phyloP scores from a whole-genome alignment of 768 basidiomycete species.

The Tephrocybe sp. region DNA sequence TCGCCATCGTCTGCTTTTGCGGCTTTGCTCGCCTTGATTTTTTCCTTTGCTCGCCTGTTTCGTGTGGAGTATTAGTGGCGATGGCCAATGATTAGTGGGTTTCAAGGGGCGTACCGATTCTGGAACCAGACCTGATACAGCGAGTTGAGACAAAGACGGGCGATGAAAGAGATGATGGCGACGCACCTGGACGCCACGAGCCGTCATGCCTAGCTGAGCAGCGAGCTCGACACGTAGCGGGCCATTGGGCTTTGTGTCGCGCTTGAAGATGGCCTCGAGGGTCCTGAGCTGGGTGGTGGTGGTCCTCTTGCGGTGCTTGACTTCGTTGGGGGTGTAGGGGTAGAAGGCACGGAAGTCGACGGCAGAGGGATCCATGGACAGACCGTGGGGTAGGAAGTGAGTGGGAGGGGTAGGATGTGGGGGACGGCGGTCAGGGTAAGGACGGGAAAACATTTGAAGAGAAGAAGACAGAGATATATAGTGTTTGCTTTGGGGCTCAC shows the following conservation, averaged over 20 bases:
- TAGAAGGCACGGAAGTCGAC: constrained; percentile 85
- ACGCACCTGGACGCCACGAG: constrained; percentile 91
- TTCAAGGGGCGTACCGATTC: constrained; percentile 55
- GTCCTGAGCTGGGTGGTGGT: constrained; percentile 86
- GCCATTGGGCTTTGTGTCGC: constrained; percentile 91
- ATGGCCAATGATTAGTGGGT: constrained; percentile 4
- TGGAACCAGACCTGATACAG: constrained; percentile 82
- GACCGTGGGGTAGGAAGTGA: constrained; percentile 27
- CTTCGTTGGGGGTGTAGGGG: constrained; percentile 88
- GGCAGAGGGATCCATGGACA: constrained; percentile 58
- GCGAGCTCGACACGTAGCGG: constrained; percentile 78
- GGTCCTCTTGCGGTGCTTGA: constrained; percentile 92
- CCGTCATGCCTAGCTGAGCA: constrained; percentile 84
- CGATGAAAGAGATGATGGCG: constrained; percentile 2
- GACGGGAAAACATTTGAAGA: constrained; percentile 27
- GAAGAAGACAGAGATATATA: constrained; percentile 19
- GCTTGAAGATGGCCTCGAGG: constrained; percentile 83
- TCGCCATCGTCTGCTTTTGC: constrained; percentile 30
- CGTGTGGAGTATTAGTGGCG: constrained; percentile 7
- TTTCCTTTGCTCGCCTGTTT: constrained; percentile 81
- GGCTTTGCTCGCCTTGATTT: constrained; percentile 58
- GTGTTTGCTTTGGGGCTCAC: constrained; percentile 12
- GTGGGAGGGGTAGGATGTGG: not conserved
- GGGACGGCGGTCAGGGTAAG: constrained; percentile 1
- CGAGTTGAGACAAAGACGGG: constrained; percentile 13